Evolutionary conservation across 164 flowering plant species (phyloP).

Genomic region (Tetrastigma voinierianum): DNA sequence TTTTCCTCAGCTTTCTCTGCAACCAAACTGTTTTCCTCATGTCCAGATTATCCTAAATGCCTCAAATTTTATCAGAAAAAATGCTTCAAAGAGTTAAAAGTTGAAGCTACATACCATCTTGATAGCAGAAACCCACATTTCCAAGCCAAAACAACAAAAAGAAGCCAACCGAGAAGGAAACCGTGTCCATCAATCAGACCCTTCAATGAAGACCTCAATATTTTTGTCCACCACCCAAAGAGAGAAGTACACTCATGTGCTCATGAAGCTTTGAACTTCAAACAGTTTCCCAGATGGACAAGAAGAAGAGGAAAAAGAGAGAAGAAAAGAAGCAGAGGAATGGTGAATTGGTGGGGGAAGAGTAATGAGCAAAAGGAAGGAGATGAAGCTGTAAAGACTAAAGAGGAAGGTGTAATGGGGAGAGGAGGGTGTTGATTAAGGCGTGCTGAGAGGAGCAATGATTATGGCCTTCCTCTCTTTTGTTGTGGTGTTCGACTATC

Average conservation of each 20-base stretch:
- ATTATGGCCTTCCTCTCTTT: not conserved
- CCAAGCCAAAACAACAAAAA: conserved; percentile 26
- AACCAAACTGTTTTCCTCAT: no score
- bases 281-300: no score
- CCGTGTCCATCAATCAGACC: conserved; percentile 31
- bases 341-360: not conserved
- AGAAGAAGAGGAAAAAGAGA: no score
- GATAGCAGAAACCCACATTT: conserved; percentile 34
- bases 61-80: not conserved
- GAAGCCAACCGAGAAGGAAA: conserved; percentile 24
- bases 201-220: not conserved
- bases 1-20: no score
- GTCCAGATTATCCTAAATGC: no score
- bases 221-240: not conserved
- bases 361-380: not conserved
- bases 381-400: not conserved
- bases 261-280: no score
- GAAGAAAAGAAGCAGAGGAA: not conserved
- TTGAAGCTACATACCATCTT: conserved; percentile 43
- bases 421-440: conserved; percentile 1
- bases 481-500: not conserved
- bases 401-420: not conserved
- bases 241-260: not conserved
- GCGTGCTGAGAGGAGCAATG: conserved; percentile 7
- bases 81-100: not conserved